phyloP scores from a whole-genome alignment of 768 basidiomycete species.

The Suillus luteus region DNA sequence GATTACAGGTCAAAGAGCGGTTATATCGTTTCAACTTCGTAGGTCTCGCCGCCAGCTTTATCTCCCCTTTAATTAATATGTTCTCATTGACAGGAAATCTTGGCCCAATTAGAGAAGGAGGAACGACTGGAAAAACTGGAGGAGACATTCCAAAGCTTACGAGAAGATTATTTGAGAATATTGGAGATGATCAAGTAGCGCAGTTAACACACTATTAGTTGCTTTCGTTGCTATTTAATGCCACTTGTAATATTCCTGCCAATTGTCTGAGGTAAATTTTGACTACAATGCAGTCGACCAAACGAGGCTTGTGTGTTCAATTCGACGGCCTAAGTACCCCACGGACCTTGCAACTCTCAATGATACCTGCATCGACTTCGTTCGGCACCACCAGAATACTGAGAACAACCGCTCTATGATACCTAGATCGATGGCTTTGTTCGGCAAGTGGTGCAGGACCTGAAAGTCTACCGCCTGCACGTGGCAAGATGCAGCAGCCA shows the following conservation, averaged over 20 bases:
- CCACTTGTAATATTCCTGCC: background rate
- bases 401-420: background rate
- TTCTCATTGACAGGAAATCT: constrained; percentile 62
- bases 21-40: constrained; percentile 95
- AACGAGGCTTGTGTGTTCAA: background rate
- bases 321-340: background rate
- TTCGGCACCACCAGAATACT: too few species aligned
- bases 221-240: background rate
- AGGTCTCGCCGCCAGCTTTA: constrained; percentile 30
- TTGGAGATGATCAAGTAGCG: constrained; percentile 48
- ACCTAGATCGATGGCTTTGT: background rate
- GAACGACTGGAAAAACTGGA: constrained; percentile 89
- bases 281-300: background rate
- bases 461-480: background rate
- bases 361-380: too few species aligned
- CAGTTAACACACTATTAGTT: background rate
- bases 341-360: background rate
- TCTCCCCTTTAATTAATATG: constrained; percentile 8
- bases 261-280: background rate
- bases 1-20: constrained; percentile 93
- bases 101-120: constrained; percentile 83
- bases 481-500: too few species aligned
- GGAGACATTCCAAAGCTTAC: constrained; percentile 88
- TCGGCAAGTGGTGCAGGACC: background rate
- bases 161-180: constrained; percentile 83